Conservation (phyloP, 2,329 filamentous ascomycete species). For the Pestalotiopsis sp. region DNA sequence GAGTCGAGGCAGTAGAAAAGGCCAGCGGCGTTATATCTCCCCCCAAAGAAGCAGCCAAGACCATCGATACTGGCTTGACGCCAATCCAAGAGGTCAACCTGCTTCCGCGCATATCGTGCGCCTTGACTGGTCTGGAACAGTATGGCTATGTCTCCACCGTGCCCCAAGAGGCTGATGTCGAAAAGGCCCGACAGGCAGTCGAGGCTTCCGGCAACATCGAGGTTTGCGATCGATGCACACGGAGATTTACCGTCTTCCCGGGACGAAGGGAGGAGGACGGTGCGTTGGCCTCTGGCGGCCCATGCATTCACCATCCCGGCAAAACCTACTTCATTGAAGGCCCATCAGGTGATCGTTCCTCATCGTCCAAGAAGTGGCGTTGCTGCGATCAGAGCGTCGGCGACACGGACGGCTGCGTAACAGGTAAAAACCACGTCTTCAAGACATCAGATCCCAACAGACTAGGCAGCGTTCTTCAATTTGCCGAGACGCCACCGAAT, state of each 20-base stretch:
- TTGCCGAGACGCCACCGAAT: constrained; percentile 75
- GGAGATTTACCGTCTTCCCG: constrained; percentile 90
- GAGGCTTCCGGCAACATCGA: constrained; percentile 77
- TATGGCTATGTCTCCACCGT: constrained; percentile 75
- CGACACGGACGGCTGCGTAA: constrained; percentile 74
- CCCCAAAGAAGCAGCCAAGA: constrained; percentile 43
- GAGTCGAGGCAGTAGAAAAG: constrained; percentile 35
- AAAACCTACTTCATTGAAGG: constrained; percentile 63
- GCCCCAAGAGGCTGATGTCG: constrained; percentile 69
- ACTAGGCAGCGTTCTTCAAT: constrained; percentile 78
- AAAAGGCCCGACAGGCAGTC: constrained; percentile 66
- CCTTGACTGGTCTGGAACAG: constrained; percentile 62
- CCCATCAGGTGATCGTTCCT: constrained; percentile 58
- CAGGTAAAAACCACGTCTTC: constrained; percentile 78
- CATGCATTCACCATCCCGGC: constrained; percentile 81
- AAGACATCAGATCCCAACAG: constrained; percentile 77
- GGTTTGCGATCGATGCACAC: constrained; percentile 82
- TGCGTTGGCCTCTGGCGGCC: constrained; percentile 73
- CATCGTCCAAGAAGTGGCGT: constrained; percentile 64
- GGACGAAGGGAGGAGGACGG: constrained; percentile 78
- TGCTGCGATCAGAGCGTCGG: constrained; percentile 82
- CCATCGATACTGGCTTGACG: constrained; percentile 71
- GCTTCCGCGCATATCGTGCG: constrained; percentile 63
- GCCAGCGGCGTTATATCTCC: constrained; percentile 33
- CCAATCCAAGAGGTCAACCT: constrained; percentile 69